Base-by-base conservation (phyloP, 805 yeast species). In the Candida multigemmis region DNA sequence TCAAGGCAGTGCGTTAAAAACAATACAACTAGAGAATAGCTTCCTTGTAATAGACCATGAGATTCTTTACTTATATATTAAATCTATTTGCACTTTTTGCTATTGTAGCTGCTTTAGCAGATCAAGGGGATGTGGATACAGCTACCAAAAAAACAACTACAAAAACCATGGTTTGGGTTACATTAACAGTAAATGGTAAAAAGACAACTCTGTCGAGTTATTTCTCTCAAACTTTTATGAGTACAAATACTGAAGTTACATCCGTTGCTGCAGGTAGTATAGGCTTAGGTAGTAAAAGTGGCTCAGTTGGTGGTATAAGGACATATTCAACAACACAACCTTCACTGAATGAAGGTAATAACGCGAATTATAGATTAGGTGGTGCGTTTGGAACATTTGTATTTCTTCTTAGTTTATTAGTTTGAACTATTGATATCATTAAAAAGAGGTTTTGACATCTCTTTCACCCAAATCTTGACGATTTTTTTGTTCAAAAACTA, bases 311-410 rank as follows among this genome's bases (percentile, higher is more conserved):
- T 8, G 46, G 34, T 4, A 29, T 53, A n/a, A 47, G 59, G 30
- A 32, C 48, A 1, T 57, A 57, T 32, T 33, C 42, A 3, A 38
- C 38, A 40, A 49, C 14, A 56, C 64, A 6, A 32, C 54, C 12
- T 16, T 21, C 9, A 27, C 26, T 26, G 2, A 34, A 34, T 23
- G 28, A 15, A 4, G 38, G 26, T 12, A 80, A 37, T 83, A 77
- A 21, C 7, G 8, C 4, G 5, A 13, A 15, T 8, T 17, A 17
- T 7, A 17, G 19, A 17, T 21, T 22, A 14, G 23, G 24, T 7
- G 27, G 24, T 16, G 32, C 23, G 12, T 17, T 28, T 4, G 33
- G 33, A 17, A 9, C 33, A 7, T 10, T 28, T 16, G n/a, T n/a
- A n/a, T n/a, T n/a, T n/a, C n/a, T n/a, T n/a, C n/a, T n/a, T n/a